Percentiles rank a stretch among this genome's conserved stretches.
Evolutionary conservation across 2,329 filamentous ascomycete genomes (phyloP).

Genomic region (Exophiala lecanii-corni): DNA sequence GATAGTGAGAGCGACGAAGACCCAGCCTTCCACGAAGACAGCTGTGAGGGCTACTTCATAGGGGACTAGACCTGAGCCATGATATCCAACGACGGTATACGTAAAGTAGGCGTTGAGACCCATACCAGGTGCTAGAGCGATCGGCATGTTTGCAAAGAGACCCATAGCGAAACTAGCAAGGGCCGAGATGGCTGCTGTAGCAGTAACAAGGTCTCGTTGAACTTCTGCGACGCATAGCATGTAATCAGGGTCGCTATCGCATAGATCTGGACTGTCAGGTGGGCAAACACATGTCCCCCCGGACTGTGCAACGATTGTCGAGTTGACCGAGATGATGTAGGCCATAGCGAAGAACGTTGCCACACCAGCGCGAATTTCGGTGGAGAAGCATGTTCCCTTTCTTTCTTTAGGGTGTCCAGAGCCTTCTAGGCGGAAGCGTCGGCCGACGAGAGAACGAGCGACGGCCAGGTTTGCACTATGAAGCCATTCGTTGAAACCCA

Average conservation of each 20-base stretch:
- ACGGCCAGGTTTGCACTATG: conserved; percentile 53
- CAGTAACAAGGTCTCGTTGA: conserved; percentile 76
- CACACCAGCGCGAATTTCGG: conserved; percentile 76
- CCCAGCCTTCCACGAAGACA: conserved; percentile 82
- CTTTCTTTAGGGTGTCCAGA: conserved; percentile 71
- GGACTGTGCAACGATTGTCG: conserved; percentile 64
- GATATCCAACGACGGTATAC: conserved; percentile 72
- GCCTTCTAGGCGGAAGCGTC: conserved; percentile 75
- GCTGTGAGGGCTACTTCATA: conserved; percentile 75
- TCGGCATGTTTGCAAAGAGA: conserved; percentile 72
- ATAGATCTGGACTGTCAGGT: conserved; percentile 40
- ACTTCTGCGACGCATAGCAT: conserved; percentile 49
- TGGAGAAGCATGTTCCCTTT: conserved; percentile 72
- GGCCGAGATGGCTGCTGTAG: conserved; percentile 76
- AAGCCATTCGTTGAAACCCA: conserved; percentile 30
- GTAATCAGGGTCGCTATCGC: conserved; percentile 46
- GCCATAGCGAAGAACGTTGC: conserved; percentile 79
- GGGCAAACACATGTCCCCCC: conserved; percentile 75
- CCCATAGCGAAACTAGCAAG: conserved; percentile 81
- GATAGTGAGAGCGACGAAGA: conserved; percentile 75
- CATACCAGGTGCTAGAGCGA: conserved; percentile 70
- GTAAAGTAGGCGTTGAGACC: conserved; percentile 84
- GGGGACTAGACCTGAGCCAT: conserved; percentile 68
- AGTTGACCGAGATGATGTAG: conserved; percentile 70
- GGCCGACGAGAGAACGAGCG: conserved; percentile 61